Conservation (phyloP, 768 basidiomycete genomes). For the Tricholoma terreum region DNA sequence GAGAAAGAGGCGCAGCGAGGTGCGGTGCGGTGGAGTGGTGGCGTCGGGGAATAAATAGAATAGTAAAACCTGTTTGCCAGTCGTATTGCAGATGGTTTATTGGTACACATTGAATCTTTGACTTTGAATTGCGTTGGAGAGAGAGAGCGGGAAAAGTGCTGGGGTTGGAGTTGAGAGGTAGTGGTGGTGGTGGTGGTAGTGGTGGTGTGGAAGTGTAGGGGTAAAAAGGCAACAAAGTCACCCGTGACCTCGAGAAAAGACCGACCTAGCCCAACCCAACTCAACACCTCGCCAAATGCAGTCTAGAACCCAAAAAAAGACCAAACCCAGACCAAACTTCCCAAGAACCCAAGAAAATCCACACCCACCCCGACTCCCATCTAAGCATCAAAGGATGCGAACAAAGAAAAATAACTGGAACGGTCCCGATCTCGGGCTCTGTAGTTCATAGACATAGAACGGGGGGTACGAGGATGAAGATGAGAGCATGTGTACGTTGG, state of each 20-base stretch:
- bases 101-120: conserved; percentile 1
- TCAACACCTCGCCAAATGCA: not conserved
- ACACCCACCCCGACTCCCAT: not conserved
- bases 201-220: too few relatives aligned
- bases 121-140: conserved; percentile 3
- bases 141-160: not conserved
- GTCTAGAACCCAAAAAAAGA: not conserved
- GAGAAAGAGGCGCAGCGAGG: not conserved
- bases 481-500: not conserved
- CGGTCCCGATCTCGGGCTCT: conserved; percentile 12
- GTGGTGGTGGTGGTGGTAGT: not conserved
- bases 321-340: not conserved
- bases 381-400: not conserved
- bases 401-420: not conserved
- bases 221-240: too few relatives aligned
- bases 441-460: conserved; percentile 4
- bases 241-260: not conserved
- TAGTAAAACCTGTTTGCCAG: not conserved
- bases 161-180: not conserved
- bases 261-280: not conserved
- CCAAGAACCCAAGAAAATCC: not conserved
- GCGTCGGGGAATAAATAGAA: not conserved
- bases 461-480: not conserved
- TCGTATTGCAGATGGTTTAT: not conserved
- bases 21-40: not conserved